A percentile compares a stretch with the other conserved stretches of the same genome.
These are phyloP conservation scores for Erythrophleum ivorense DNA, from an alignment of 331 rosid species.

Conservation along the genomic window DNA sequence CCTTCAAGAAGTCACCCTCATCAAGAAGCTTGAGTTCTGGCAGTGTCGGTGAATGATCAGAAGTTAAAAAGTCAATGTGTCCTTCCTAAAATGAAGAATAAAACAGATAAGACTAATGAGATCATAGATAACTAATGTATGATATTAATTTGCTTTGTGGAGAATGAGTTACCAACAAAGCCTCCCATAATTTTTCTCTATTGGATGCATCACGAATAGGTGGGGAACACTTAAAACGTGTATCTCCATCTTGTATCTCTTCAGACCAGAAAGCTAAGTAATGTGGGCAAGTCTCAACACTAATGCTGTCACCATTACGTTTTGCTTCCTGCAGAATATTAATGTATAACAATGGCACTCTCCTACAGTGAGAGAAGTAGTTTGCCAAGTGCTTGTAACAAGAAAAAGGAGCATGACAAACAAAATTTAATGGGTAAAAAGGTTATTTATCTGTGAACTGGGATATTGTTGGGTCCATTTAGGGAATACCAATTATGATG, in stretches of 20 bases:
- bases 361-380: slow-evolving; percentile 20
- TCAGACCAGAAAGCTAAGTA: slow-evolving; percentile 86
- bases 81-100: slow-evolving; percentile 67
- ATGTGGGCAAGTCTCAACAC: slow-evolving; percentile 92
- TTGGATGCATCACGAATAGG: slow-evolving; percentile 85
- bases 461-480: too few species aligned
- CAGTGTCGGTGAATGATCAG: slow-evolving; percentile 89
- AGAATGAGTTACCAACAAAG: slow-evolving; percentile 64
- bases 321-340: slow-evolving; percentile 73
- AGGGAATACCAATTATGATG: background rate
- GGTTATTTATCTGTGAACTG: background rate
- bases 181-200: slow-evolving; percentile 83
- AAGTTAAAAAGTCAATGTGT: slow-evolving; percentile 76
- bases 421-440: slow-evolving; percentile 1
- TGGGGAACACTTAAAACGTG: slow-evolving; percentile 93
- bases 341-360: slow-evolving; percentile 35
- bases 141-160: background rate
- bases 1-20: slow-evolving; percentile 87
- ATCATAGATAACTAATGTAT: slow-evolving; percentile 21
- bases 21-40: slow-evolving; percentile 86
- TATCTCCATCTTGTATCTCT: slow-evolving; percentile 83
- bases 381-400: slow-evolving; percentile 14
- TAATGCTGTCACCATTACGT: slow-evolving; percentile 72
- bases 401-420: background rate
- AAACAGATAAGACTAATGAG: background rate